Evolutionary conservation across 805 yeast genomes (phyloP).

Genomic region (Isabelozyma gotoi): DNA sequence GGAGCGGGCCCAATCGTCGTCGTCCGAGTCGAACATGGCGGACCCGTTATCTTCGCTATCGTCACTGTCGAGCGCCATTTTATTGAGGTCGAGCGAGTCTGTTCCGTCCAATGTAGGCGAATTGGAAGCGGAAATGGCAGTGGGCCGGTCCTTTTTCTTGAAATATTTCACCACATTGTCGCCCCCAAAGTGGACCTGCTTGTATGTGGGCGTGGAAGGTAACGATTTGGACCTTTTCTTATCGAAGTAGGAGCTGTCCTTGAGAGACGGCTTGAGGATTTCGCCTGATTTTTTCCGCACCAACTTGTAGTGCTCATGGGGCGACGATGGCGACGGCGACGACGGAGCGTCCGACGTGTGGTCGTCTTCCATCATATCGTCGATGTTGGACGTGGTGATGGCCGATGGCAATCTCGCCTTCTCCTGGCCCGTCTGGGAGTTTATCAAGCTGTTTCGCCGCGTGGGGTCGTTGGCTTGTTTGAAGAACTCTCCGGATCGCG

Average conservation of each 20-base stretch:
- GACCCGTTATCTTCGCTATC: constrained; percentile 18
- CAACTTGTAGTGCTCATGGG: constrained; percentile 25
- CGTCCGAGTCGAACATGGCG: constrained; percentile 14
- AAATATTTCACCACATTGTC: constrained; percentile 70
- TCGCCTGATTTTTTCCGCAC: constrained; percentile 90
- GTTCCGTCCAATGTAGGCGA: constrained; percentile 44
- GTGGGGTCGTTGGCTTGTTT: constrained; percentile 32
- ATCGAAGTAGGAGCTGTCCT: constrained; percentile 38
- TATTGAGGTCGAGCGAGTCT: constrained; percentile 1
- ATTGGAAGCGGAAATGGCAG: constrained; percentile 66
- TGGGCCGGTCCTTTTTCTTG: constrained; percentile 70
- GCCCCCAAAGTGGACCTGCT: constrained; percentile 79
- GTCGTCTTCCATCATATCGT: neutral
- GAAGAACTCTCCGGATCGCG: constrained; percentile 30
- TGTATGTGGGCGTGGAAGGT: constrained; percentile 55
- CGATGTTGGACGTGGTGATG: neutral
- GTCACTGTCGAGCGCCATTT: constrained; percentile 9
- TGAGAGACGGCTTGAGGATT: constrained; percentile 71
- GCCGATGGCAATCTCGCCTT: neutral
- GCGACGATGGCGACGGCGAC: neutral
- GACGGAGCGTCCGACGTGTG: neutral
- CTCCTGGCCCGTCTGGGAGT: constrained; percentile 14
- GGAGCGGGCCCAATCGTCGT: too few species aligned
- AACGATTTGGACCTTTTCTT: constrained; percentile 32
- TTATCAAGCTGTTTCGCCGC: constrained; percentile 23